These are phyloP conservation scores for Hygrophila difformis DNA, from an alignment of 257 asterid species.

Conservation along the genomic window DNA sequence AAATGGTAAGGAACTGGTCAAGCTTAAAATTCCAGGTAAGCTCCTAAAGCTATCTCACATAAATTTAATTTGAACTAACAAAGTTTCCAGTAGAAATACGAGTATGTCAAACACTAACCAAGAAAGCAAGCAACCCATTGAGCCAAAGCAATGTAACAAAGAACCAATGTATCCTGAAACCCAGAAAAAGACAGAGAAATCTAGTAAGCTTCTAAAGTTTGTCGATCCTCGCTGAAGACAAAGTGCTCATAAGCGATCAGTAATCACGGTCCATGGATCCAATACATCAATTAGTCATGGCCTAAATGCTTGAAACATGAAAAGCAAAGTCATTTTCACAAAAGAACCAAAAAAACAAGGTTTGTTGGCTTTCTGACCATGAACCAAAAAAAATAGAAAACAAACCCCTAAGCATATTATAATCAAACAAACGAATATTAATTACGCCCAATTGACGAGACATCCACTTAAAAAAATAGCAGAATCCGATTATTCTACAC, in stretches of 20 bases:
- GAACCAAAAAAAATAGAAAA: too few species aligned
- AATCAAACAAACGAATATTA: too few species aligned
- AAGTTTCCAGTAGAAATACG: not conserved
- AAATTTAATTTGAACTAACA: not conserved
- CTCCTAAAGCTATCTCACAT: not conserved
- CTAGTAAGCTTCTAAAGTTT: too few species aligned
- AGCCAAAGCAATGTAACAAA: constrained; percentile 67
- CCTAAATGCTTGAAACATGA: too few species aligned
- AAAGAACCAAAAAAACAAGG: too few species aligned
- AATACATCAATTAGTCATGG: too few species aligned
- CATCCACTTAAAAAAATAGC: not conserved
- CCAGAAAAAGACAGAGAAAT: not conserved
- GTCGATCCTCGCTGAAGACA: not conserved
- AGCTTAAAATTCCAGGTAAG: not conserved
- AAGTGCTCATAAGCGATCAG: not conserved
- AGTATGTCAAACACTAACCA: constrained; percentile 32
- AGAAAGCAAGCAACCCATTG: constrained; percentile 77
- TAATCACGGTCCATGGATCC: too few species aligned
- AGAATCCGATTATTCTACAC: not conserved
- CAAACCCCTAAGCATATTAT: not conserved
- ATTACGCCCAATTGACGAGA: not conserved
- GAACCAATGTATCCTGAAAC: constrained; percentile 61
- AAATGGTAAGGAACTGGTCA: not conserved
- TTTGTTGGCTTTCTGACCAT: too few species aligned
- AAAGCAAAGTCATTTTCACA: too few species aligned